phyloP scores from a whole-genome alignment of 2,329 filamentous ascomycete genomes.

The Kalaharituber pfeilii region DNA sequence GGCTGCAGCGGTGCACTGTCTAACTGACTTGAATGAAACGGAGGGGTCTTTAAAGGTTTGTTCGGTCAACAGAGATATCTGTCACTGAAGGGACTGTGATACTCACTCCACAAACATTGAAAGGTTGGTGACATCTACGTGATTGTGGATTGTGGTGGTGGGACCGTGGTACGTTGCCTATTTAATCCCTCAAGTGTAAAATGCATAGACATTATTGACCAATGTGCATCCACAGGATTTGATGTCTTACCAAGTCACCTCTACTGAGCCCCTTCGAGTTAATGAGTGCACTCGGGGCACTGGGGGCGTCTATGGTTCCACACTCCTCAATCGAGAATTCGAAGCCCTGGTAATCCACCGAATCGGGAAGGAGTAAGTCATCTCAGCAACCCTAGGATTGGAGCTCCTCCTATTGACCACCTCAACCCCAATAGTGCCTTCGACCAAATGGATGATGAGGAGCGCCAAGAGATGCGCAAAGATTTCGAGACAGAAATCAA shows the following conservation, averaged over 20 bases:
- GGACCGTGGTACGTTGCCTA: neutral
- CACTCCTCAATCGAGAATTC: constrained; percentile 60
- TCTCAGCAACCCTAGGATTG: neutral
- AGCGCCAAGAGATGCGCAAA: neutral
- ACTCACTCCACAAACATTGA: constrained; percentile 11
- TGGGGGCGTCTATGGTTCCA: constrained; percentile 34
- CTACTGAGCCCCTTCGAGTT: constrained; percentile 51
- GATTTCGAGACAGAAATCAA: neutral
- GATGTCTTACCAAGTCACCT: constrained; percentile 65
- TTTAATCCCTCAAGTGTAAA: neutral
- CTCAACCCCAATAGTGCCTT: neutral
- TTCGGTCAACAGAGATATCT: neutral
- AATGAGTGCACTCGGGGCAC: constrained; percentile 70
- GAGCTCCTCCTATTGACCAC: too few species aligned
- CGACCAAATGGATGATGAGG: neutral
- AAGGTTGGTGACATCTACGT: constrained; percentile 31
- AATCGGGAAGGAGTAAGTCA: constrained; percentile 25
- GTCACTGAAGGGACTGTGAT: neutral
- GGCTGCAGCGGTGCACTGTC: constrained; percentile 15
- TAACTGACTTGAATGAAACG: neutral
- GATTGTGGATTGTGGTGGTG: constrained; percentile 27
- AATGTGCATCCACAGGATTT: constrained; percentile 26
- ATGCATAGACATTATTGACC: neutral
- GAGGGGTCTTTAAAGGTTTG: neutral
- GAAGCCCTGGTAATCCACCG: constrained; percentile 29